A percentile compares a stretch with the other conserved stretches of the same genome.
Evolutionary conservation across 306 rosid species (phyloP).

Genomic region (Adenanthera pavonina): DNA sequence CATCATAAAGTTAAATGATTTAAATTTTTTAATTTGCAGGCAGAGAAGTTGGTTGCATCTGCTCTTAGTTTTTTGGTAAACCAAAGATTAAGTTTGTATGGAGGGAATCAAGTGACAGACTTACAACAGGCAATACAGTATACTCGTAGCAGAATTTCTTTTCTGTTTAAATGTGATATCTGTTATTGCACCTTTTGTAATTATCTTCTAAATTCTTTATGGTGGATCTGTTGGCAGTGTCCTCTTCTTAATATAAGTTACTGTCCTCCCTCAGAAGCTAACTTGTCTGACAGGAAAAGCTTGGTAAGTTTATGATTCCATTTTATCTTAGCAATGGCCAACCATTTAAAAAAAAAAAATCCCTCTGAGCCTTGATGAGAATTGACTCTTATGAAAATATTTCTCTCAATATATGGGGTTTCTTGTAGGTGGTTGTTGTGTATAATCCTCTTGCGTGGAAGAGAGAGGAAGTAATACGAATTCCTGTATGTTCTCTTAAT

Average conservation of each 20-base stretch:
- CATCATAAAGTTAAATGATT: slow-evolving; percentile 34
- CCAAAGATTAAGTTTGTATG: slow-evolving; percentile 44
- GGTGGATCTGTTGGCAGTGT: slow-evolving; percentile 65
- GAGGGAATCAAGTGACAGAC: slow-evolving; percentile 42
- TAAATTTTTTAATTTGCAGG: slow-evolving; percentile 52
- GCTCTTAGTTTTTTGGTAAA: slow-evolving; percentile 68
- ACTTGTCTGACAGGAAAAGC: slow-evolving; percentile 57
- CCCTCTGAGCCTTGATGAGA: slow-evolving; percentile 18
- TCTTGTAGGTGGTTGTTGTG: slow-evolving; percentile 72
- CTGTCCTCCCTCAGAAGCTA: slow-evolving; percentile 81
- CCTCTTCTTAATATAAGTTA: slow-evolving; percentile 90
- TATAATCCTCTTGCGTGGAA: slow-evolving; percentile 88
- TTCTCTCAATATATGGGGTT: slow-evolving; percentile 28
- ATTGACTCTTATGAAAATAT: slow-evolving; percentile 2
- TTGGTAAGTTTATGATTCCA: slow-evolving; percentile 56
- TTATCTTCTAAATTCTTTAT: slow-evolving; percentile 34
- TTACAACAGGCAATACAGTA: slow-evolving; percentile 68
- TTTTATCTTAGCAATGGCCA: slow-evolving; percentile 16
- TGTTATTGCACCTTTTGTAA: slow-evolving; percentile 21
- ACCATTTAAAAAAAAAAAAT: slow-evolving; percentile 25
- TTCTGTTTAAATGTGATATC: background rate
- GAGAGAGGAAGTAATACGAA: slow-evolving; percentile 77
- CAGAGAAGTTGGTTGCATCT: slow-evolving; percentile 71
- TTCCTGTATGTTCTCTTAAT: slow-evolving; percentile 69
- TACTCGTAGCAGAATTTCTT: slow-evolving; percentile 26